Percentiles rank a stretch among this genome's conserved stretches.
Conservation (phyloP, 768 basidiomycete genomes). For the Mycena vitilis region DNA sequence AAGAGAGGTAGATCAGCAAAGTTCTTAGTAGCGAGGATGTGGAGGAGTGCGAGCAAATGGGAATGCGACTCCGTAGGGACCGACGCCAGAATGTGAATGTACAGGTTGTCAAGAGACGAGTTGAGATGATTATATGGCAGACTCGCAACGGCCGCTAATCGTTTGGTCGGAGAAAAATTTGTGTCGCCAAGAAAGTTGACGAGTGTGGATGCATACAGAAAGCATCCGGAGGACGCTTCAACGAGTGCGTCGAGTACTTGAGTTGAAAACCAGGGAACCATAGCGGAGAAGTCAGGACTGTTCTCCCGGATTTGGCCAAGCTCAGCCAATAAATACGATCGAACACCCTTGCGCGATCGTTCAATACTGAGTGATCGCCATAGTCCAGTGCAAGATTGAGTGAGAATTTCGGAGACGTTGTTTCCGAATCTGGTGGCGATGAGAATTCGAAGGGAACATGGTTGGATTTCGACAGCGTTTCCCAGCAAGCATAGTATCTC, state of each 20-base stretch:
- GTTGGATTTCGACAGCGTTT: conserved; percentile 5
- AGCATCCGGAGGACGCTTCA: conserved; percentile 25
- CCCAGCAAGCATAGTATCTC: conserved; percentile 22
- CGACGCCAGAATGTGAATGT: conserved; percentile 25
- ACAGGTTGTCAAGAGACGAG: conserved; percentile 27
- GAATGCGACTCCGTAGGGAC: conserved; percentile 2
- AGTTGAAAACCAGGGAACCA: conserved; percentile 7
- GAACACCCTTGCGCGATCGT: conserved; percentile 28
- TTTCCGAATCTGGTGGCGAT: conserved; percentile 9
- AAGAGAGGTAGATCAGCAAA: conserved; percentile 22
- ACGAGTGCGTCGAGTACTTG: conserved; percentile 13
- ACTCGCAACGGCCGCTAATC: conserved; percentile 10
- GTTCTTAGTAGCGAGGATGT: conserved; percentile 23
- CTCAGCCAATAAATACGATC: conserved; percentile 21
- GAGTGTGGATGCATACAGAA: conserved; percentile 30
- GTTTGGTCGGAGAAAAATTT: conserved; percentile 13
- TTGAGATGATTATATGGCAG: not conserved
- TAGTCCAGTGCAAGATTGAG: not conserved
- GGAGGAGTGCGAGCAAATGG: conserved; percentile 17
- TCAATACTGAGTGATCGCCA: conserved; percentile 21
- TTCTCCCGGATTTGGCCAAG: conserved; percentile 9
- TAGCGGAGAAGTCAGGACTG: not conserved
- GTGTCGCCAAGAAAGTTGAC: conserved; percentile 22
- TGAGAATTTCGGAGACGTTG: conserved; percentile 1
- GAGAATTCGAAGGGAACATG: conserved; percentile 15